Percentiles rank a stretch among this genome's conserved stretches.
These are phyloP conservation scores for Clonostachys byssicola DNA, from an alignment of 2,329 filamentous ascomycete genomes.

Conservation along the genomic window DNA sequence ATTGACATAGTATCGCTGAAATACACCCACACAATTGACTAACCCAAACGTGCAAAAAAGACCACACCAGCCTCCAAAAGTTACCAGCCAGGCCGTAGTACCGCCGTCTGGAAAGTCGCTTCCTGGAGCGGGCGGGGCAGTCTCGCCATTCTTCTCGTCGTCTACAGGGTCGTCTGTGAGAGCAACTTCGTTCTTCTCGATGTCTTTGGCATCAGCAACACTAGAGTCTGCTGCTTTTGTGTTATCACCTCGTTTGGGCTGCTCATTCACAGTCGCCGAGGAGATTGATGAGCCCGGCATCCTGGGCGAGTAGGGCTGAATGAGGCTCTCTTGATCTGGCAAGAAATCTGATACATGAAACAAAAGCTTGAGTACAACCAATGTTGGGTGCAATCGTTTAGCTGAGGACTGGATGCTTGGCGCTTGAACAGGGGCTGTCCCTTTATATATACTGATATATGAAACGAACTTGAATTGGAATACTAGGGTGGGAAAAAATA, in stretches of 20 bases:
- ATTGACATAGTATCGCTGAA: conserved; percentile 53
- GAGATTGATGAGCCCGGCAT: conserved; percentile 1
- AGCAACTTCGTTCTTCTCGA: conserved; percentile 11
- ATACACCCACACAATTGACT: conserved; percentile 45
- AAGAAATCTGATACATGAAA: too few species aligned
- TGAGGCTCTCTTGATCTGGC: too few species aligned
- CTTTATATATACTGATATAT: too few species aligned
- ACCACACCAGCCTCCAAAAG: conserved; percentile 5
- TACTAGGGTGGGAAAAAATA: too few species aligned
- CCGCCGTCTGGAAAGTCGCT: conserved; percentile 58
- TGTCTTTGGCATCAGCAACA: conserved; percentile 19
- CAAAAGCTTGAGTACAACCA: too few species aligned
- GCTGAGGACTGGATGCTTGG: too few species aligned
- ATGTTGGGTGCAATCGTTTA: too few species aligned
- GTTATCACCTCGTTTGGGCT: not conserved
- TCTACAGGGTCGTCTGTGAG: conserved; percentile 4
- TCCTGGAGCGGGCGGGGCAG: conserved; percentile 30
- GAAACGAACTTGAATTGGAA: too few species aligned
- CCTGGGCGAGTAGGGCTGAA: not conserved
- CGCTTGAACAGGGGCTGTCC: too few species aligned
- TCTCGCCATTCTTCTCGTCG: too few species aligned
- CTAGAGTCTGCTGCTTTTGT: conserved; percentile 15
- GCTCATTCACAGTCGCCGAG: not conserved
- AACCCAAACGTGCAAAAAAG: conserved; percentile 40
- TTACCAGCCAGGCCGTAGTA: conserved; percentile 40